Evolutionary conservation across 1,284 basidiomycete genomes (phyloP), one percentile per base, ranked within the genome.

Genomic region (Heterobasidion annosum): DNA sequence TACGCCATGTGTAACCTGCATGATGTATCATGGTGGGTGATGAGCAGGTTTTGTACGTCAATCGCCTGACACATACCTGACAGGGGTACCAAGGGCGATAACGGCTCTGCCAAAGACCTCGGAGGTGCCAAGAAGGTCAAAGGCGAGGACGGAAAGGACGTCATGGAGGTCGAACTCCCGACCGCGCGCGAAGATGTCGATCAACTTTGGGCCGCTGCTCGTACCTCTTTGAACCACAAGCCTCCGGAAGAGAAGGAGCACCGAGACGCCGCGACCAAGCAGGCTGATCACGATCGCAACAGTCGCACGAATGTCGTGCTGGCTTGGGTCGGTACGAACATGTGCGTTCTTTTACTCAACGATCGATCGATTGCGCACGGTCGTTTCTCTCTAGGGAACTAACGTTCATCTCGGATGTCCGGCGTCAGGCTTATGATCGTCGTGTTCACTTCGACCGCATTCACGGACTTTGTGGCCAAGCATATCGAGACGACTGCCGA

Each of bases 1-100:
- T 91, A 91, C 65, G 85, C 88, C 48, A 91, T 94, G 84, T 93
- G 91, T 73, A 92, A 93, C 67, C 65, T 89, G 61, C 91, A 93
- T 71, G 91, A 93, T 67, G 89, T 94, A 52, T 90, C 86, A 48
- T 91, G 89, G 86, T 83, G 71, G 35, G 66, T 57, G 43, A 33
- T 50, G 16, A 33, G 6, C 44, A 35, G 40, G 19, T 54, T n/a
- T 16, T 44, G n/a, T 54, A 55, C 52, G 37, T 46, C 50, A 47
- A 47, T 37, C 44, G 50, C 40, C 50, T 13, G 54, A 37, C 34
- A 48, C 25, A 25, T 42, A 15, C 10, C 9, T 47, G 52, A 13
- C 51, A 76, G 82, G 91, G 92, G 93, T 57, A 94, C 92, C 33
- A 94, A 95, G 66, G 92, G 93, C 56, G 90, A 93, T 72, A 93